Evolutionary conservation across 1,139 yeast genomes (phyloP).

Genomic region (Wickerhamomyces sp.): DNA sequence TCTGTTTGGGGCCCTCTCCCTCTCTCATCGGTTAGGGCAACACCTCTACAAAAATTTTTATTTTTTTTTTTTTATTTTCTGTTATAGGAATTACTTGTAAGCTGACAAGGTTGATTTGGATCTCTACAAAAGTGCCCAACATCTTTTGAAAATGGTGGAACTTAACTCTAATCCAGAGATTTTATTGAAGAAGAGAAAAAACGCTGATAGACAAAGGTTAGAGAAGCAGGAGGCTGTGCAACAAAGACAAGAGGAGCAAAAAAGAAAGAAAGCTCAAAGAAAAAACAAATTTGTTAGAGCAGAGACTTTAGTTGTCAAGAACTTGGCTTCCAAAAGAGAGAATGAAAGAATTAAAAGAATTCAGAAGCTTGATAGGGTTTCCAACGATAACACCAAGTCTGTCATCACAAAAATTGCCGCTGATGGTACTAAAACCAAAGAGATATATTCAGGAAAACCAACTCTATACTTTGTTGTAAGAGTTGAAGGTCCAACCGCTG

Average conservation of each 20-base stretch:
- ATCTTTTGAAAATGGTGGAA: constrained; percentile 29
- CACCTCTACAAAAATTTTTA: too few species aligned
- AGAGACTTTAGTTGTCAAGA: constrained; percentile 63
- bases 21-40: too few species aligned
- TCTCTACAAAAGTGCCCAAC: too few species aligned
- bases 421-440: constrained; percentile 30
- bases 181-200: constrained; percentile 70
- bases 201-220: constrained; percentile 64
- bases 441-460: constrained; percentile 35
- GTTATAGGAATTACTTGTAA: too few species aligned
- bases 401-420: constrained; percentile 26
- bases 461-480: constrained; percentile 62
- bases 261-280: constrained; percentile 36
- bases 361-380: constrained; percentile 39
- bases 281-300: constrained; percentile 60
- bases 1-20: too few species aligned
- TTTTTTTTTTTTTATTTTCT: too few species aligned
- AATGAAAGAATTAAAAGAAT: constrained; percentile 61
- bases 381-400: constrained; percentile 16
- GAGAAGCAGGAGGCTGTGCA: constrained; percentile 49
- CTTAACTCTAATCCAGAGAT: constrained; percentile 72
- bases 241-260: constrained; percentile 38
- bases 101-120: too few species aligned
- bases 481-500: constrained; percentile 56
- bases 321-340: constrained; percentile 61